Conservation (phyloP, 306 rosid species). For the Echinosophora koreensis region DNA sequence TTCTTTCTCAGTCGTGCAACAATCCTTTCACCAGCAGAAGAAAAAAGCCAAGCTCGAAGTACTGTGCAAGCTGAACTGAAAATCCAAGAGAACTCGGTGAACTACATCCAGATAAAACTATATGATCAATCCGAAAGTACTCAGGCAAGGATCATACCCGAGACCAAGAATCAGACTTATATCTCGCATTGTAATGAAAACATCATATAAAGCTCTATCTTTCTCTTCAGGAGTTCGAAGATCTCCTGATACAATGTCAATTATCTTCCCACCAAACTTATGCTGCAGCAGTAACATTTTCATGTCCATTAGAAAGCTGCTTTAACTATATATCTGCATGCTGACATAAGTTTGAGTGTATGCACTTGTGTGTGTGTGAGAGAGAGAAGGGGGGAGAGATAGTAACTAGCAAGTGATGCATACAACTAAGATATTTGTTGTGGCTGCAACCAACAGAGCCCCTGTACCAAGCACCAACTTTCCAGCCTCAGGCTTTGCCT, state of each 20-base stretch:
- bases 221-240: constrained; percentile 59
- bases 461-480: constrained; percentile 62
- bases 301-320: constrained; percentile 38
- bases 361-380: not conserved
- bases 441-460: constrained; percentile 77
- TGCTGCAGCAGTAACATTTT: constrained; percentile 58
- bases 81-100: constrained; percentile 41
- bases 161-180: constrained; percentile 63
- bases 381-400: not conserved
- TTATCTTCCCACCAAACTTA: constrained; percentile 76
- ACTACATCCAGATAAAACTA: constrained; percentile 29
- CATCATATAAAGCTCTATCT: constrained; percentile 66
- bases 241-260: constrained; percentile 78
- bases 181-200: constrained; percentile 65
- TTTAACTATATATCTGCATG: constrained; percentile 40
- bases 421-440: constrained; percentile 75
- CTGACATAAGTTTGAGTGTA: not conserved
- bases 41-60: constrained; percentile 83
- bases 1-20: constrained; percentile 78
- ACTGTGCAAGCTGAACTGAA: constrained; percentile 81
- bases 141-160: constrained; percentile 62
- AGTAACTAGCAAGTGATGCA: constrained; percentile 46
- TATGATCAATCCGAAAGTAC: constrained; percentile 11
- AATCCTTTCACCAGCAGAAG: constrained; percentile 84
- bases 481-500: constrained; percentile 79